These are phyloP conservation scores for Peronospora farinosa DNA, from an alignment of 352 stramenopile species.

Conservation along the genomic window DNA sequence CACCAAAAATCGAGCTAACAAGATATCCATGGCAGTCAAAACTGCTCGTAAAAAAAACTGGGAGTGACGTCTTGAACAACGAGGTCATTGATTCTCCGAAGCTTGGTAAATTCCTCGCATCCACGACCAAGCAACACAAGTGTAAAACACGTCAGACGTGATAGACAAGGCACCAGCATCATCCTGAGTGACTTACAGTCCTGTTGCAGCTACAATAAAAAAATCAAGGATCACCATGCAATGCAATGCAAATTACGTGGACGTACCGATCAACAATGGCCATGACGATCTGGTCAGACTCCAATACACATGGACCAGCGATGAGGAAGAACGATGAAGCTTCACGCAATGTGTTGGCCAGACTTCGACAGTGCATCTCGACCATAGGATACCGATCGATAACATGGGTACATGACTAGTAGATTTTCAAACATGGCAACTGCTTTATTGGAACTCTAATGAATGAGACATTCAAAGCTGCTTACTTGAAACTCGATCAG, in stretches of 20 bases:
- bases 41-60: constrained; percentile 23
- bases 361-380: constrained; percentile 38
- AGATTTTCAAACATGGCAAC: constrained; percentile 13
- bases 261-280: constrained; percentile 55
- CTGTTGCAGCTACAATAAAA: too few relatives aligned
- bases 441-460: not conserved
- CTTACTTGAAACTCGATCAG: constrained; percentile 4
- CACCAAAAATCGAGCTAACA: not conserved
- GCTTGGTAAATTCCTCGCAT: constrained; percentile 71
- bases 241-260: not conserved
- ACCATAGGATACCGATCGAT: too few relatives aligned
- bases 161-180: constrained; percentile 29
- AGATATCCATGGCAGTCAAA: not conserved
- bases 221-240: too few relatives aligned
- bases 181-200: constrained; percentile 46
- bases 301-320: constrained; percentile 72
- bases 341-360: constrained; percentile 48
- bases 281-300: constrained; percentile 67
- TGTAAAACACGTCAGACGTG: not conserved
- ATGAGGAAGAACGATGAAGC: constrained; percentile 82
- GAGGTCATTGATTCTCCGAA: constrained; percentile 49
- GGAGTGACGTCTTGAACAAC: constrained; percentile 87
- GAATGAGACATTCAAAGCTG: not conserved
- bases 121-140: constrained; percentile 50
- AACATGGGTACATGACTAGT: not conserved